Percentiles rank a stretch among this genome's conserved stretches.
Conservation (phyloP, 805 yeast species). For the Danielia oregonensis region DNA sequence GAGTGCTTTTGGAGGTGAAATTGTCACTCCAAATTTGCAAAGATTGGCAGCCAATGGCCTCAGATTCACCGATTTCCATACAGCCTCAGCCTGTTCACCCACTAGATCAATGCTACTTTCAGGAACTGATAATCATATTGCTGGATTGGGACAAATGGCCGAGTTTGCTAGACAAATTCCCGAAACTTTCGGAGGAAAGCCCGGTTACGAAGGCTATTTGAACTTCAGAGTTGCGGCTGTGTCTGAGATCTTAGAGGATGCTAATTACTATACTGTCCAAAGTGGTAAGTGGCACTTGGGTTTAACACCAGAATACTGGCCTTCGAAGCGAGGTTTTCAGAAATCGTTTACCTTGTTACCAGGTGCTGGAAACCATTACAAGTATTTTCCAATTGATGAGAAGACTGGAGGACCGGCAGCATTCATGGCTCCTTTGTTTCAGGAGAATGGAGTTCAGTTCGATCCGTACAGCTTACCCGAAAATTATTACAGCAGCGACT, state of each 20-base stretch:
- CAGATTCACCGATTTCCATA: slow-evolving; percentile 55
- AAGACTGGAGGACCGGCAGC: slow-evolving; percentile 21
- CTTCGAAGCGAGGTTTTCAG: slow-evolving; percentile 47
- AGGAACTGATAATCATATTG: slow-evolving; percentile 61
- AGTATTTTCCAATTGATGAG: slow-evolving; percentile 37
- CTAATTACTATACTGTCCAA: slow-evolving; percentile 49
- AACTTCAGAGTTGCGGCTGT: slow-evolving; percentile 50
- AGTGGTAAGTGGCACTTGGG: slow-evolving; percentile 67
- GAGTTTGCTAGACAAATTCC: slow-evolving; percentile 40
- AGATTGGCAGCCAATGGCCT: slow-evolving; percentile 43
- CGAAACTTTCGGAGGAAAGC: slow-evolving; percentile 39
- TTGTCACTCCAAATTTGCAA: slow-evolving; percentile 50
- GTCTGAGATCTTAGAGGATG: slow-evolving; percentile 47
- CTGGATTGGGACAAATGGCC: slow-evolving; percentile 58
- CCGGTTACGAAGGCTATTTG: slow-evolving; percentile 55
- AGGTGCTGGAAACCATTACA: slow-evolving; percentile 57
- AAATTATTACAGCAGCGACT: slow-evolving; percentile 44
- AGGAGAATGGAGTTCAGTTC: slow-evolving; percentile 34
- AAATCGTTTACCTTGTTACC: slow-evolving; percentile 48
- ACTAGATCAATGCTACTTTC: slow-evolving; percentile 58
- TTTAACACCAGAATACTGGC: slow-evolving; percentile 44
- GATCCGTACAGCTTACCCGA: slow-evolving; percentile 42
- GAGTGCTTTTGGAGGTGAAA: slow-evolving; percentile 54
- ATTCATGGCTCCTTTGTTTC: slow-evolving; percentile 39
- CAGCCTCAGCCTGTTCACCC: slow-evolving; percentile 65